These are phyloP conservation scores for Sclerotinia trifoliorum DNA, from an alignment of 2,329 filamentous ascomycete genomes.

Conservation along the genomic window DNA sequence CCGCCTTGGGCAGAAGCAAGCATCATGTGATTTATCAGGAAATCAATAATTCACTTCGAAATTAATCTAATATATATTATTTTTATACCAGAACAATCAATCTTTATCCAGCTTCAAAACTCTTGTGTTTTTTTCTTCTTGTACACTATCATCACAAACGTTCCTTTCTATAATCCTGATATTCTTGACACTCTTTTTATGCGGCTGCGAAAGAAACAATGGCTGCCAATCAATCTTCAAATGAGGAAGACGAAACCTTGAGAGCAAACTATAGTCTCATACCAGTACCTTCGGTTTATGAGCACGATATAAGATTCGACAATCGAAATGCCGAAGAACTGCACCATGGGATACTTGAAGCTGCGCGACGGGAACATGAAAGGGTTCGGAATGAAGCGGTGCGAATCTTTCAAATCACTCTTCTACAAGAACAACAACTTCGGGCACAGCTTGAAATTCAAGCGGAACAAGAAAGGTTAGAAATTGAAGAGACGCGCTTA, in stretches of 20 bases:
- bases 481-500: neutral
- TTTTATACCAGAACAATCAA: neutral
- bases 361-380: slow-evolving; percentile 65
- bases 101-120: slow-evolving; percentile 1
- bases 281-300: slow-evolving; percentile 15
- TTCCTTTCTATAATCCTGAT: no score
- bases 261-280: slow-evolving; percentile 18
- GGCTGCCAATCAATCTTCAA: slow-evolving; percentile 15
- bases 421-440: slow-evolving; percentile 45
- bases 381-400: slow-evolving; percentile 56
- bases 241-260: slow-evolving; percentile 9
- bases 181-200: slow-evolving; percentile 6
- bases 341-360: slow-evolving; percentile 57
- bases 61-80: neutral
- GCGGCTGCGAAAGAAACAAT: slow-evolving; percentile 2
- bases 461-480: slow-evolving; percentile 8
- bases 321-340: slow-evolving; percentile 31
- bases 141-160: neutral
- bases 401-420: slow-evolving; percentile 49
- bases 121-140: neutral
- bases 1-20: slow-evolving; percentile 4
- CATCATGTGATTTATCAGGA: slow-evolving; percentile 10
- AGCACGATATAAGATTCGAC: slow-evolving; percentile 24
- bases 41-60: slow-evolving; percentile 4
- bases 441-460: slow-evolving; percentile 21